Evolutionary conservation across 495 filamentous ascomycete genomes (phyloP), one percentile per base, ranked within the genome.

Genomic region (Lophiotrema nucula): DNA sequence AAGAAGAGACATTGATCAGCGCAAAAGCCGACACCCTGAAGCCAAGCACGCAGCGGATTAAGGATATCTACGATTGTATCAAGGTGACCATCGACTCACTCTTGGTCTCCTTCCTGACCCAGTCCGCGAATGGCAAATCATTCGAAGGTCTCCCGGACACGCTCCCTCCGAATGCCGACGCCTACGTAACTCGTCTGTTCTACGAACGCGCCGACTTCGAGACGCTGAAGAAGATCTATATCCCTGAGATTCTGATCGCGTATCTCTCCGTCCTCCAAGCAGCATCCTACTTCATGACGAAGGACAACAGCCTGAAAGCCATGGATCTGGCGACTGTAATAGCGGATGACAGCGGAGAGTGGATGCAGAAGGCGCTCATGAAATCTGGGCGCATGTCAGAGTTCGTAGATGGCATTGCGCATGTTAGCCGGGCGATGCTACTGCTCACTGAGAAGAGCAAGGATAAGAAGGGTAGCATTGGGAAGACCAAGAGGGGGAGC

Each of bases 171-270:
- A 21, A 43, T n/a, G 39, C 33, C 19, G 8, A 53, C 4, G 8
- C 39, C 19, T 50, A 58, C 37, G 41, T 38, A 11, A 62, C 55
- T 19, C 57, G 54, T 4, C 52, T 21, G 10, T 21, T 11, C 10
- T 12, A 44, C 12, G 60, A 70, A n/a, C 41, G 25, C 6, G n/a
- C 27, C 3, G 52, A 67, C 3, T 53, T 71, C 55, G 49, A 56
- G 3, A 67, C 79, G 18, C 83, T 96, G 51, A 83, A 88, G 54
- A 77, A 78, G 23, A 80, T 81, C 3, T 95, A 92, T 71, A 74
- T 97, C 26, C 91, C 92, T 19, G 89, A 93, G 72, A 76, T 87
- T 10, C 71, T 95, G 50, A 77, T 96, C 35, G 86, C 86, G n/a
- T 95, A 90, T 69, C 81, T 86, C 70, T 85, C 77, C 63, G 81